Conservation (phyloP, 805 yeast genomes). For the Candida takata region DNA sequence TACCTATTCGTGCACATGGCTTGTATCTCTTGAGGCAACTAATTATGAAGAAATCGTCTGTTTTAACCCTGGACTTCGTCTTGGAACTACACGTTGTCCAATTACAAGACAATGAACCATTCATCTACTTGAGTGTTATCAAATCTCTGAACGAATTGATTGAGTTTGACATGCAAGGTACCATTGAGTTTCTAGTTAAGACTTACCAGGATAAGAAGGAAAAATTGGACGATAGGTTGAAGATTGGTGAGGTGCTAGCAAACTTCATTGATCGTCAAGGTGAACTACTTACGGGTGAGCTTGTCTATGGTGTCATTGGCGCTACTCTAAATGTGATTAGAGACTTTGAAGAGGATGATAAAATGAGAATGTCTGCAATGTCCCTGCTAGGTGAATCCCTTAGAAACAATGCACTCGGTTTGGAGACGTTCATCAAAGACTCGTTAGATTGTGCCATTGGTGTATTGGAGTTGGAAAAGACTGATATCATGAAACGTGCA, state of each 20-base stretch:
- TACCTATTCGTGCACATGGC: constrained; percentile 87
- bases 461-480: constrained; percentile 53
- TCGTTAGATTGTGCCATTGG: constrained; percentile 75
- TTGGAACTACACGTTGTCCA: constrained; percentile 56
- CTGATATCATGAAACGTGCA: constrained; percentile 56
- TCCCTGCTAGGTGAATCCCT: constrained; percentile 74
- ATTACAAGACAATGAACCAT: constrained; percentile 77
- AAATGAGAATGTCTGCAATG: constrained; percentile 79
- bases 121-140: constrained; percentile 75
- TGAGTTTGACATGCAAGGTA: constrained; percentile 32
- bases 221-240: constrained; percentile 35
- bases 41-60: constrained; percentile 41
- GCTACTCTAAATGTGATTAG: constrained; percentile 36
- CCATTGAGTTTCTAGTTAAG: constrained; percentile 31
- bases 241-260: constrained; percentile 75
- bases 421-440: constrained; percentile 41
- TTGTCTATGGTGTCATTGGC: constrained; percentile 37
- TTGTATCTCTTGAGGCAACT: constrained; percentile 55
- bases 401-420: constrained; percentile 48
- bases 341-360: constrained; percentile 40
- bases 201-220: constrained; percentile 26
- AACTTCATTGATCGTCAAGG: constrained; percentile 47
- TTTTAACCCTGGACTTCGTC: constrained; percentile 45
- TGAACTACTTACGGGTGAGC: constrained; percentile 39
- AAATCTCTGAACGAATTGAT: constrained; percentile 64